phyloP scores from a whole-genome alignment of 208 protist species.

The Blechomonas ayalai region DNA sequence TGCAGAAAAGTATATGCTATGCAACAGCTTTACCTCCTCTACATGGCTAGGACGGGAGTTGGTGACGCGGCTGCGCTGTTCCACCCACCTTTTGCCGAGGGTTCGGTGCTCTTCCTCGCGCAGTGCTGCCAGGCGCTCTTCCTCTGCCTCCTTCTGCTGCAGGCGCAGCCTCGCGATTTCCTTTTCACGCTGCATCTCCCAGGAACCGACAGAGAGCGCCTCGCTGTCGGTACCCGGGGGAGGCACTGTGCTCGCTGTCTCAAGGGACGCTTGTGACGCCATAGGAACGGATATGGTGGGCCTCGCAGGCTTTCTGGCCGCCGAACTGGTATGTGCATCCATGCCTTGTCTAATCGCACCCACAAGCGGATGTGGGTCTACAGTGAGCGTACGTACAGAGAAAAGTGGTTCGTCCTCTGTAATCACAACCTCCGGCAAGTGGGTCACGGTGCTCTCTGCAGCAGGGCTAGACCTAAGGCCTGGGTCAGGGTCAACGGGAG shows the following conservation, averaged over 20 bases:
- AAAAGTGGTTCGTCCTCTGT: constrained; percentile 48
- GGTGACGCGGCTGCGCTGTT: constrained; percentile 10
- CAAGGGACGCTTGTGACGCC: constrained; percentile 1
- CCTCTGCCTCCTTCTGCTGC: constrained; percentile 53
- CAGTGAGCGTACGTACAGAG: constrained; percentile 14
- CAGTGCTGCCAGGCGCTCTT: constrained; percentile 18
- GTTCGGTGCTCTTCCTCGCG: constrained; percentile 57
- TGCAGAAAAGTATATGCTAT: not conserved
- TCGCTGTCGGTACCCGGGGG: constrained; percentile 2
- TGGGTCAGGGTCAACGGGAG: no score
- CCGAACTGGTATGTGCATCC: no score
- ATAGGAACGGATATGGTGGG: constrained; percentile 17
- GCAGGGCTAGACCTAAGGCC: not conserved
- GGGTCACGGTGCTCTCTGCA: not conserved
- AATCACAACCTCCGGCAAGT: constrained; percentile 25
- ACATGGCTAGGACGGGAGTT: not conserved
- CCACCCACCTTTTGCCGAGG: constrained; percentile 62
- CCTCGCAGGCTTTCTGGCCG: constrained; percentile 2
- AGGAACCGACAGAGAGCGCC: constrained; percentile 63
- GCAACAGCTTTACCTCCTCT: not conserved
- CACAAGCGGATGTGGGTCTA: no score
- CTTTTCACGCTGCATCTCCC: constrained; percentile 78
- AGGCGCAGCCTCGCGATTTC: constrained; percentile 64
- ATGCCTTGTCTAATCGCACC: no score
- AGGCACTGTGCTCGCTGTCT: not conserved